These are phyloP conservation scores for Phytopythium cucurbitacearum DNA, from an alignment of 352 stramenopile genomes.

Conservation along the genomic window DNA sequence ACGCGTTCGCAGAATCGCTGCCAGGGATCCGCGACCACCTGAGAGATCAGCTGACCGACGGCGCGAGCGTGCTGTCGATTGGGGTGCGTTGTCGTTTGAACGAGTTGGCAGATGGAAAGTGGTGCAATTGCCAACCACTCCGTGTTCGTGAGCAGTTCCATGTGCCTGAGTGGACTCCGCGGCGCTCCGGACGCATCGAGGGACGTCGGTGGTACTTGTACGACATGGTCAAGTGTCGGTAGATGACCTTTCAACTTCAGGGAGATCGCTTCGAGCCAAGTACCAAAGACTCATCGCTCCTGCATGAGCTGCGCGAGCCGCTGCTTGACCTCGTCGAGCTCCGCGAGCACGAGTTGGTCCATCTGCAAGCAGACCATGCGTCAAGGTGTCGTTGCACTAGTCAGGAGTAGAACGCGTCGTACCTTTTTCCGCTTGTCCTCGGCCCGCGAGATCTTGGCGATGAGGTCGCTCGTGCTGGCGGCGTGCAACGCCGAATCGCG, in stretches of 20 bases:
- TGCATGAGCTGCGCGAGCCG: constrained; percentile 47
- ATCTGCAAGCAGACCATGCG: constrained; percentile 19
- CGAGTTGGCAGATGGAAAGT: background rate
- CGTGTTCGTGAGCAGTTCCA: constrained; percentile 45
- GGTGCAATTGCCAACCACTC: too few relatives aligned
- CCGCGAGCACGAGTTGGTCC: constrained; percentile 50
- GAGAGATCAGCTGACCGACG: constrained; percentile 21
- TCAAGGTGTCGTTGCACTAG: background rate
- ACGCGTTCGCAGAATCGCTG: constrained; percentile 80
- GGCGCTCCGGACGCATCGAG: constrained; percentile 39
- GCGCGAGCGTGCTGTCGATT: constrained; percentile 67
- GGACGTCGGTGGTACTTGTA: constrained; percentile 80
- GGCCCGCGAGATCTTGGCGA: constrained; percentile 36
- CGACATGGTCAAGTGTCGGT: constrained; percentile 26
- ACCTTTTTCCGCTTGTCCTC: constrained; percentile 69
- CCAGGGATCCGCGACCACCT: constrained; percentile 52
- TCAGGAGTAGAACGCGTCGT: constrained; percentile 1
- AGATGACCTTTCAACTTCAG: too few relatives aligned
- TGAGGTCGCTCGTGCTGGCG: constrained; percentile 23
- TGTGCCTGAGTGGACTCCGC: constrained; percentile 60
- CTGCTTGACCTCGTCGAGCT: constrained; percentile 65
- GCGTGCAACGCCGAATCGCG: constrained; percentile 3
- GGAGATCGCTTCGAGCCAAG: background rate
- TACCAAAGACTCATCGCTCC: constrained; percentile 6
- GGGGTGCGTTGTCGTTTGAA: constrained; percentile 37